Conservation (phyloP, 306 rosid genomes). For the Vigna radiata region DNA sequence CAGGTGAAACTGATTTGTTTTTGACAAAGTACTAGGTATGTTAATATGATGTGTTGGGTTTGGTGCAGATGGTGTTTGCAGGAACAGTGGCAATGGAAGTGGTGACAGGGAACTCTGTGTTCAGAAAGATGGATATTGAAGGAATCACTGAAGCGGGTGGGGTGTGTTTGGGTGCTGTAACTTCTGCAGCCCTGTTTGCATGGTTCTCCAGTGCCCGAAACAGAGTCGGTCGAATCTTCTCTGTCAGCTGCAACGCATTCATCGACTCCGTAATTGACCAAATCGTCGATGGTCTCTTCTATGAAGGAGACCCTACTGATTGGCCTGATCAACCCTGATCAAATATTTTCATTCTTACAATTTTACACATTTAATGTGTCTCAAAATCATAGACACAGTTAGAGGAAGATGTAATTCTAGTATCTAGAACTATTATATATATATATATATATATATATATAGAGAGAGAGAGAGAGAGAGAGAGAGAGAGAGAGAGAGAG, state of each 20-base stretch:
- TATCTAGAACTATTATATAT: not conserved
- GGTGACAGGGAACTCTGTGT: slow-evolving; percentile 81
- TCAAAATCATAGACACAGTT: not conserved
- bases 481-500: no score
- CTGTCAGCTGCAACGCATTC: slow-evolving; percentile 66
- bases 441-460: no score
- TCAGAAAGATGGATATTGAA: slow-evolving; percentile 74
- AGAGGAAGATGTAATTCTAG: slow-evolving; percentile 4
- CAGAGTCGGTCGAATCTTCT: slow-evolving; percentile 76
- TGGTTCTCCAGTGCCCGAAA: slow-evolving; percentile 78
- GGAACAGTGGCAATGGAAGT: slow-evolving; percentile 72
- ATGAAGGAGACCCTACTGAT: slow-evolving; percentile 57
- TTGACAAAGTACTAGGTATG: no score
- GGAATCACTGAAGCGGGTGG: slow-evolving; percentile 85
- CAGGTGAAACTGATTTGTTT: no score
- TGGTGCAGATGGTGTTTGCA: slow-evolving; percentile 77
- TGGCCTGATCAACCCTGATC: slow-evolving; percentile 67
- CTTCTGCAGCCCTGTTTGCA: slow-evolving; percentile 73
- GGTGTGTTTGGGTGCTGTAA: slow-evolving; percentile 77
- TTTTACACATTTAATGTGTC: slow-evolving; percentile 15
- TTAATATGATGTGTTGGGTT: not conserved
- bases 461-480: no score
- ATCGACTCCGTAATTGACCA: slow-evolving; percentile 83
- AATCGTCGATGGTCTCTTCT: slow-evolving; percentile 87
- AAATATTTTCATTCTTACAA: not conserved